phyloP scores from a whole-genome alignment of 1,139 yeast species.

The Candida tetrigidarum region DNA sequence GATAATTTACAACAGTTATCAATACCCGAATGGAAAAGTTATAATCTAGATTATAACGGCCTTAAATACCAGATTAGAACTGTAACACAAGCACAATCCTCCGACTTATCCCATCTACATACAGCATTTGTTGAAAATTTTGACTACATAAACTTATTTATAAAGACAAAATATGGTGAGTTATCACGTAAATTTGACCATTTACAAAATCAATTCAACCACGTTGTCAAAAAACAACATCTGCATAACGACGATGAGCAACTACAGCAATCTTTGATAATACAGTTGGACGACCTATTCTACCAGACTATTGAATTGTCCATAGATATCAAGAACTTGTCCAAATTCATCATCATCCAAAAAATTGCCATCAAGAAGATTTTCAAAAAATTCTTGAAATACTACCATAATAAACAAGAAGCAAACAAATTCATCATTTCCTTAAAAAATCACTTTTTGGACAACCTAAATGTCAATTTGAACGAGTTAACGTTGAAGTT shows the following conservation, averaged over 20 bases:
- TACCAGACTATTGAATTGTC: constrained; percentile 54
- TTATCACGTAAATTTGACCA: constrained; percentile 35
- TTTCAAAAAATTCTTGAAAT: constrained; percentile 76
- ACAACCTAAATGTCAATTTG: constrained; percentile 51
- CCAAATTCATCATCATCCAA: constrained; percentile 78
- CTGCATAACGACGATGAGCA: constrained; percentile 6
- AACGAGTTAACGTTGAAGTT: constrained; percentile 67
- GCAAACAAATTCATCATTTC: constrained; percentile 45
- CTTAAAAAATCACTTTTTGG: constrained; percentile 38
- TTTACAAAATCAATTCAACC: constrained; percentile 22
- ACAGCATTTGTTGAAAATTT: constrained; percentile 50
- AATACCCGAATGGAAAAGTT: constrained; percentile 86
- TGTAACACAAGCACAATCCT: constrained; percentile 21
- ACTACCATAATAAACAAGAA: constrained; percentile 43
- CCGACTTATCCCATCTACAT: constrained; percentile 26
- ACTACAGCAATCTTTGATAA: constrained; percentile 14
- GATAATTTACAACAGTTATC: constrained; percentile 72
- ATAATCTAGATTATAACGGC: constrained; percentile 82
- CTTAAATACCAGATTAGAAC: constrained; percentile 63
- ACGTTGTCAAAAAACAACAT: constrained; percentile 9
- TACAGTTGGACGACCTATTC: constrained; percentile 32
- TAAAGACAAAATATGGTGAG: constrained; percentile 70
- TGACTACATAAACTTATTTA: constrained; percentile 60
- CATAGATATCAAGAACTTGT: constrained; percentile 65
- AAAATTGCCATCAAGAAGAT: constrained; percentile 82